These are phyloP conservation scores for Jamesozyma rosinii DNA, from an alignment of 805 yeast species.

Conservation along the genomic window DNA sequence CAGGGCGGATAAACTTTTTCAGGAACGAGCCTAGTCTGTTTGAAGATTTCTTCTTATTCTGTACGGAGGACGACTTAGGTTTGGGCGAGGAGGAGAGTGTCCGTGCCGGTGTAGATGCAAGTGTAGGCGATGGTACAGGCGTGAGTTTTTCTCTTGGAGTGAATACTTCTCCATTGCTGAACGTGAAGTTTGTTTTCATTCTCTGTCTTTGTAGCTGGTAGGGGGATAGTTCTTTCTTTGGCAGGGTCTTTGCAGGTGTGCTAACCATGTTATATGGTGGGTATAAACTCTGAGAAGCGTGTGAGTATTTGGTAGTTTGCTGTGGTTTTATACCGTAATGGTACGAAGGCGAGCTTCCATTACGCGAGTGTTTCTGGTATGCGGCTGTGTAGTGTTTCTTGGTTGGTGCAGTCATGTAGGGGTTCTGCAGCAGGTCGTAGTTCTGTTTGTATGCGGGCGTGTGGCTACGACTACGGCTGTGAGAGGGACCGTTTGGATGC, in stretches of 20 bases:
- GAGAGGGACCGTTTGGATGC: too few species aligned
- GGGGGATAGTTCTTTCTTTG: conserved; percentile 13
- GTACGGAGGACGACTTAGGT: background rate
- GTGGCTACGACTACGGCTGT: too few species aligned
- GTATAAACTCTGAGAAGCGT: background rate
- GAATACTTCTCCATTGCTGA: conserved; percentile 27
- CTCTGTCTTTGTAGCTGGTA: conserved; percentile 21
- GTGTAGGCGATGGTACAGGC: background rate
- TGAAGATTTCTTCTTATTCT: background rate
- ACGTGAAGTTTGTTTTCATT: conserved; percentile 22
- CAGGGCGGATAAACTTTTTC: background rate
- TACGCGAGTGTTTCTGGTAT: too few species aligned
- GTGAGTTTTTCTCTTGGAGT: conserved; percentile 17
- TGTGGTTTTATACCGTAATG: background rate
- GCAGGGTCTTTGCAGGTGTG: background rate
- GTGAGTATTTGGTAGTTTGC: background rate
- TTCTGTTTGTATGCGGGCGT: too few species aligned
- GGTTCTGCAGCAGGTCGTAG: too few species aligned
- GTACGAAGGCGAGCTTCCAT: too few species aligned
- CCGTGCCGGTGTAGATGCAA: background rate
- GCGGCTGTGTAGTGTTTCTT: too few species aligned
- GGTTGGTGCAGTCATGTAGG: too few species aligned
- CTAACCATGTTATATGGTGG: background rate
- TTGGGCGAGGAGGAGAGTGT: background rate
- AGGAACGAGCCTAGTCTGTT: background rate